These are phyloP conservation scores for Botryosphaeria dothidea DNA, from an alignment of 2,329 filamentous ascomycete species.

Conservation along the genomic window DNA sequence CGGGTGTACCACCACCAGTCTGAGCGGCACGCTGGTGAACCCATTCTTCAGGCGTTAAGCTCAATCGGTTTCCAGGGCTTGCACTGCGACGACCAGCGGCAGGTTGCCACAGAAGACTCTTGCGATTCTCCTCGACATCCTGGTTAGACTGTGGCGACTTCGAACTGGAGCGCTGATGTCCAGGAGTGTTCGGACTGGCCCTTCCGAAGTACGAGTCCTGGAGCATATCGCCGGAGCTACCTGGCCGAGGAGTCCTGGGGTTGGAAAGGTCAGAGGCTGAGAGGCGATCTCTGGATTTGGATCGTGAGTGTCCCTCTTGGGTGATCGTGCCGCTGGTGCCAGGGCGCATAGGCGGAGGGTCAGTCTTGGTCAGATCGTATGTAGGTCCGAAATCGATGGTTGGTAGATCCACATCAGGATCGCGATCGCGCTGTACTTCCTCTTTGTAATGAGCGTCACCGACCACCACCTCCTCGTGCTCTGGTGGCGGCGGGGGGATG, in stretches of 20 bases:
- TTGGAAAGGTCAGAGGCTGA: conserved; percentile 2
- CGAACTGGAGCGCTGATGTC: conserved; percentile 42
- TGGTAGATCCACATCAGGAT: conserved; percentile 61
- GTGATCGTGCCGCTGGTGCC: conserved; percentile 56
- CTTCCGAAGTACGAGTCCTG: conserved; percentile 33
- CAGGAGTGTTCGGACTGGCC: conserved; percentile 41
- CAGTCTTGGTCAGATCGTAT: conserved; percentile 63
- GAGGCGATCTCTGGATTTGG: conserved; percentile 1
- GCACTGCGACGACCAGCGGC: conserved; percentile 27
- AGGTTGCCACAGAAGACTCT: conserved; percentile 79
- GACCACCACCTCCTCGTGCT: conserved; percentile 45
- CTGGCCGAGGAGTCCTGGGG: conserved; percentile 7
- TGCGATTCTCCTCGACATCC: conserved; percentile 49
- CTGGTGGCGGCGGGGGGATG: conserved; percentile 31
- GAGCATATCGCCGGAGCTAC: conserved; percentile 29
- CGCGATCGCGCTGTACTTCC: conserved; percentile 32
- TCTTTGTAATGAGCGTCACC: conserved; percentile 48
- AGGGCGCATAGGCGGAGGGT: conserved; percentile 52
- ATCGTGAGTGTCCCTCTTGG: not conserved
- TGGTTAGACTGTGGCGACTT: conserved; percentile 26
- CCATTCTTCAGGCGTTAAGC: conserved; percentile 75
- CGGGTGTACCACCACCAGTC: conserved; percentile 53
- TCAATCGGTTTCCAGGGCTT: conserved; percentile 4
- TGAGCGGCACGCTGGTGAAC: conserved; percentile 73
- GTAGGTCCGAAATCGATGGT: conserved; percentile 86